Evolutionary conservation across 495 filamentous ascomycete genomes (phyloP), one percentile per base, ranked within the genome.

Genomic region (Physcia stellaris): DNA sequence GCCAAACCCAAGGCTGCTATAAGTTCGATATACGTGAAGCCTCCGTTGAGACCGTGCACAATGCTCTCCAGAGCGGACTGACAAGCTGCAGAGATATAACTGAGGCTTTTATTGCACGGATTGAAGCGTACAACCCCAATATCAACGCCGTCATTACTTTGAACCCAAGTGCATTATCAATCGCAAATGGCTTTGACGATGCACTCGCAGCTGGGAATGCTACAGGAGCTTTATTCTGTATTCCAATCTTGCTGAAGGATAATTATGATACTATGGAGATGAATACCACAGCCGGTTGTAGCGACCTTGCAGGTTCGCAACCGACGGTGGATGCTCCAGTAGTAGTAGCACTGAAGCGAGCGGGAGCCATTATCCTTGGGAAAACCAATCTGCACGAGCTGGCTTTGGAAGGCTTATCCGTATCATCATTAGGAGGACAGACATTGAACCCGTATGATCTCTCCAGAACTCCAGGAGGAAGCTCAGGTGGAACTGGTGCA

Each of bases 321-420:
- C 71, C 72, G 1, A 36, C 39, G 0, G 45, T 39, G 0, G 68
- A 79, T 48, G 66, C 71, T 2, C 55, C 64, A 0, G 56, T 67
- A 0, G 73, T 78, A 0, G 43, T 42, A 9, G 70, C 63, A 0
- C 35, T 81, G 6, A 62, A 54, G 13, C 44, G 57, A 2, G 73
- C 71, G 2, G 77, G 79, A 0, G 72, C 73, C 1, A 63, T 82
- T n/a, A 72, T 82, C 13, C 53, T 81, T 1, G 77, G 72, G 1
- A 82, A 81, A 43, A 56, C 73, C 0, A 81, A 80, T 51, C 48
- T 80, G 10, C 75, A 80, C 47, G 77, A 79, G 51, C 49, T 80
- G 37, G 75, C 76, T 1, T 49, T 82, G 2, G 75, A 80, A 40
- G 77, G 74, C 2, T 52, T 77, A 23, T 64, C 61, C 0, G 70